phyloP scores from a whole-genome alignment of 306 rosid species.

The Prunus mume region DNA sequence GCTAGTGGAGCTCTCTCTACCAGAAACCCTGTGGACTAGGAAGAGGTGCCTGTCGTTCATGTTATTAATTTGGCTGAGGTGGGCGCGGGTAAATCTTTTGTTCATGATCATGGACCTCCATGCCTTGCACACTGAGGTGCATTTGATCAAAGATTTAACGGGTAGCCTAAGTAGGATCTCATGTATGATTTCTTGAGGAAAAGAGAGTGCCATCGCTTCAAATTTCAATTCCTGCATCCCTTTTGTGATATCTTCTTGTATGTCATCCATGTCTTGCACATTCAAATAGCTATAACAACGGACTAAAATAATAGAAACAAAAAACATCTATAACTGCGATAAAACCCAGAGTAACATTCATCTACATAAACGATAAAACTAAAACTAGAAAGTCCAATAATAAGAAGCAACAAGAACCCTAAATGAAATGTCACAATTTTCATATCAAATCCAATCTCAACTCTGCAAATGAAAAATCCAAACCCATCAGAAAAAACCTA shows the following conservation, averaged over 20 bases:
- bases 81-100: not conserved
- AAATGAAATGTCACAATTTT: not conserved
- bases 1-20: not conserved
- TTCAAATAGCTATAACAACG: not conserved
- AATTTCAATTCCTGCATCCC: not conserved
- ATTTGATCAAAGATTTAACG: not conserved
- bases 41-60: not conserved
- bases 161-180: not conserved
- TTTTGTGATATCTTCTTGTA: not conserved
- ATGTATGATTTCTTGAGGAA: not conserved
- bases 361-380: not conserved
- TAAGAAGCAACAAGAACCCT: too few species aligned
- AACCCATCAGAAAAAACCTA: not conserved
- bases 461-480: not conserved
- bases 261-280: not conserved
- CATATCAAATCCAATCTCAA: not conserved
- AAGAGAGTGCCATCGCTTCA: not conserved
- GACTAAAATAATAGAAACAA: not conserved
- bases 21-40: not conserved
- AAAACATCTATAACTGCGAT: not conserved
- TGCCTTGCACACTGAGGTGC: not conserved
- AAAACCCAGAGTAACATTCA: not conserved
- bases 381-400: not conserved
- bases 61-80: not conserved
- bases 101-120: not conserved